Evolutionary conservation across 139 green algal genomes (phyloP), one percentile per base, ranked within the genome.

Genomic region (Ettlia oleoabundans): DNA sequence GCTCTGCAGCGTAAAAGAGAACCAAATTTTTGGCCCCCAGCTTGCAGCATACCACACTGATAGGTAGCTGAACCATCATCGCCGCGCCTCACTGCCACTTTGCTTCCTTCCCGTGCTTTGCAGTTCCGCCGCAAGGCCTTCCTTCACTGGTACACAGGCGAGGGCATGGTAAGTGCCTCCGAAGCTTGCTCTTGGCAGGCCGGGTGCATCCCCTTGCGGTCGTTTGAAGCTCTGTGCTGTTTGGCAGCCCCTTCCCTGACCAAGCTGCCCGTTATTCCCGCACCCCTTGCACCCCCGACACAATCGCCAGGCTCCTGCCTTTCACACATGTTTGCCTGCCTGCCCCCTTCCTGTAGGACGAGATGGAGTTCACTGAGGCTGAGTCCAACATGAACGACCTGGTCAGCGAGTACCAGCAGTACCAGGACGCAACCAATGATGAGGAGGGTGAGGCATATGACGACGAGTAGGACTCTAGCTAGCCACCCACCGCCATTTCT

Each of bases 351-450:
- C 96, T n/a, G n/a, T n/a, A n/a, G n/a, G 96, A 99, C 86, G 96
- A 99, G 94, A 99, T 99, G 96, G 96, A 99, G 89, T 99, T 99
- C 91, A 99, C 96, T 35, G 96, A 99, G 89, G 96, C 96, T 32
- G 94, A 98, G 89, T 96, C 89, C 86, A 99, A 99, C 94, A 98
- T 98, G 96, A 98, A 98, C 85, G 93, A 97, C 88, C 86, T 96
- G 40, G 96, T 99, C 19, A 94, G 88, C 41, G 96, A 99, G 92
- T 99, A 99, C 91, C 96, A 98, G 90, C 96, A 99, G 89, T 99
- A 99, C 90, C 97, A 99, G 90, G 96, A 99, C 80, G 96, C 96
- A 24, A 92, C 88, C 32, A 95, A 92, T 19, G 96, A 99, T 85
- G 95, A 98, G 86, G 73, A 80, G 52, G 73, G 73, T 22, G 72